phyloP scores from a whole-genome alignment of 2,329 filamentous ascomycete genomes.

The Paraphoma sp. region DNA sequence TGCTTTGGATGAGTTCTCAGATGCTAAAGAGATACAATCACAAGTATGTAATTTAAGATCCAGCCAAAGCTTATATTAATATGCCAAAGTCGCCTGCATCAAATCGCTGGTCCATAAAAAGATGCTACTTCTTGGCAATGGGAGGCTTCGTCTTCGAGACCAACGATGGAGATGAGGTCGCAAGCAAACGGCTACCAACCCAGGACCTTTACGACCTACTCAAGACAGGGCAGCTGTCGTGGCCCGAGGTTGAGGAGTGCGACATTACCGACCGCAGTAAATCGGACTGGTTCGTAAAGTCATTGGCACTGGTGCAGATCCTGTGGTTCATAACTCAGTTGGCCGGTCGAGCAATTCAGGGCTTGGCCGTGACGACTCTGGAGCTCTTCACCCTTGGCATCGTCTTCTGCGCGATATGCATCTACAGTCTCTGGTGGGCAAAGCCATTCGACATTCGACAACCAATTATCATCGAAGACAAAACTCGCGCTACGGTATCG shows the following conservation, averaged over 20 bases:
- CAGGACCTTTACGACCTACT: not conserved
- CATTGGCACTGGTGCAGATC: conserved; percentile 14
- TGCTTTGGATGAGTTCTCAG: not conserved
- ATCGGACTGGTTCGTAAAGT: conserved; percentile 14
- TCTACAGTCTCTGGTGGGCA: conserved; percentile 13
- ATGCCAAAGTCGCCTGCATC: not conserved
- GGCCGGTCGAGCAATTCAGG: conserved; percentile 11
- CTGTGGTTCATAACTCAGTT: conserved; percentile 17
- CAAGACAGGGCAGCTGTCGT: not conserved
- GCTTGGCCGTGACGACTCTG: conserved; percentile 15
- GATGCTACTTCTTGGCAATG: conserved; percentile 18
- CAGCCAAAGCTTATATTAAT: not conserved
- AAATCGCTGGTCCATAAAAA: conserved; percentile 8
- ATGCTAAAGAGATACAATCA: not conserved
- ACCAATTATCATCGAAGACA: conserved; percentile 2
- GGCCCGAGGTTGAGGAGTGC: not conserved
- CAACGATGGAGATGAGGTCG: not conserved
- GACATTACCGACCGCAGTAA: conserved; percentile 22
- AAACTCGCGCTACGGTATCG: not conserved
- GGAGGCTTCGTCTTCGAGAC: conserved; percentile 9
- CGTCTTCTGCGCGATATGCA: conserved; percentile 15
- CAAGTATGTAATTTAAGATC: not conserved
- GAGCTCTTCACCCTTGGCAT: conserved; percentile 26
- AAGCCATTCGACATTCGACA: conserved; percentile 24
- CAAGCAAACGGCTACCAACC: not conserved